phyloP scores from a whole-genome alignment of 1,139 yeast species.

The Debaryomyces fabryi region DNA sequence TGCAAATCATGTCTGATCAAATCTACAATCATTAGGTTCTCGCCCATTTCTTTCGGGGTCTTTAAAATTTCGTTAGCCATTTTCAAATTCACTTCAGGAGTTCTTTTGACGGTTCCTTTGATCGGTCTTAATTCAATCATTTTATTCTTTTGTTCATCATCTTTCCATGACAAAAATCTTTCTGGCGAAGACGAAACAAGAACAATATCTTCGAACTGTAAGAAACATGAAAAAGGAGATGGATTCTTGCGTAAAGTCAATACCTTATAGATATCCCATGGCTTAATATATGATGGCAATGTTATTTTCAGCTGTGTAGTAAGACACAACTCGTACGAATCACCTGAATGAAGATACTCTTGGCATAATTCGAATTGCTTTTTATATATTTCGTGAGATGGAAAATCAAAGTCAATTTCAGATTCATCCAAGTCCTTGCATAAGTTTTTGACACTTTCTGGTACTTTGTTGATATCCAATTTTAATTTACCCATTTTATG shows the following conservation, averaged over 20 bases:
- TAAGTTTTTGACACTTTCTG: conserved; percentile 31
- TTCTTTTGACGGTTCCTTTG: conserved; percentile 88
- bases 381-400: conserved; percentile 57
- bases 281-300: conserved; percentile 45
- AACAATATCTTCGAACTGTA: conserved; percentile 71
- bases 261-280: conserved; percentile 83
- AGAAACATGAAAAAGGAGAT: conserved; percentile 86
- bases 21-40: conserved; percentile 96
- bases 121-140: conserved; percentile 87
- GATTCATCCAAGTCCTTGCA: conserved; percentile 22
- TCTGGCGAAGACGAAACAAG: conserved; percentile 93
- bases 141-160: conserved; percentile 25
- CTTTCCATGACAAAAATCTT: conserved; percentile 81
- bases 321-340: conserved; percentile 90
- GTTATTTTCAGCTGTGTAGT: conserved; percentile 74
- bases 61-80: conserved; percentile 67
- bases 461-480: conserved; percentile 25
- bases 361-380: conserved; percentile 67
- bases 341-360: conserved; percentile 72
- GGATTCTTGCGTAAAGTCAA: conserved; percentile 72
- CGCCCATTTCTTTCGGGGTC: conserved; percentile 94
- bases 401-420: conserved; percentile 46
- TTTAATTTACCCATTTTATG: conserved; percentile 9
- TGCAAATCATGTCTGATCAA: conserved; percentile 89
- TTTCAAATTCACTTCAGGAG: conserved; percentile 50